phyloP scores from a whole-genome alignment of 1,284 basidiomycete genomes.

The Fomitopsis pinicola region DNA sequence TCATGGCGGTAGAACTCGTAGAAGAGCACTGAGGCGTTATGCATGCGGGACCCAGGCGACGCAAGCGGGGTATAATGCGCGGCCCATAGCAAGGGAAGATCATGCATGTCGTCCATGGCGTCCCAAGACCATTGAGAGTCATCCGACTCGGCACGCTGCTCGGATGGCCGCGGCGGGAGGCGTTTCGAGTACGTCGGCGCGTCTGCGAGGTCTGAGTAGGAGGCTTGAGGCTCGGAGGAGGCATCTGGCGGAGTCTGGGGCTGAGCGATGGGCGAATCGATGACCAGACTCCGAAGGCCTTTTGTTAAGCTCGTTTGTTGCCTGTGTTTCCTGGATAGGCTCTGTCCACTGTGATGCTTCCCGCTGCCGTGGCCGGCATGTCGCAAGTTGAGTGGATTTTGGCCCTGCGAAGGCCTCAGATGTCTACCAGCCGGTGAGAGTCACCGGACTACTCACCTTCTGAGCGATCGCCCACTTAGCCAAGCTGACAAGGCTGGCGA shows the following conservation, averaged over 20 bases:
- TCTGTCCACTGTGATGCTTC: constrained; percentile 23
- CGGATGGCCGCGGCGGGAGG: constrained; percentile 2
- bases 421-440: background rate
- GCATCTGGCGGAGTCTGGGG: constrained; percentile 12
- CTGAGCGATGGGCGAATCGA: constrained; percentile 38
- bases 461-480: constrained; percentile 68
- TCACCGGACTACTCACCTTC: constrained; percentile 41
- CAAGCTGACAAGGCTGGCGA: constrained; percentile 66
- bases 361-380: constrained; percentile 38
- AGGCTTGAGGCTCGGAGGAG: constrained; percentile 20
- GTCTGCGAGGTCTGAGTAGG: constrained; percentile 21
- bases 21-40: constrained; percentile 51
- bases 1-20: constrained; percentile 67
- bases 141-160: constrained; percentile 11
- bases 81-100: constrained; percentile 74
- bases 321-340: constrained; percentile 43
- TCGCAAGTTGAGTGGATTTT: constrained; percentile 56
- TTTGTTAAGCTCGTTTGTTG: constrained; percentile 55
- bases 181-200: constrained; percentile 13
- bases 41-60: constrained; percentile 56
- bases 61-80: constrained; percentile 77
- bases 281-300: constrained; percentile 51
- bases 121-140: constrained; percentile 62
- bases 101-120: constrained; percentile 69
- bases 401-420: constrained; percentile 31